Percentiles rank a stretch among this genome's conserved stretches.
Evolutionary conservation across 257 asterid genomes (phyloP).

Genomic region (Solanum dulcamara): DNA sequence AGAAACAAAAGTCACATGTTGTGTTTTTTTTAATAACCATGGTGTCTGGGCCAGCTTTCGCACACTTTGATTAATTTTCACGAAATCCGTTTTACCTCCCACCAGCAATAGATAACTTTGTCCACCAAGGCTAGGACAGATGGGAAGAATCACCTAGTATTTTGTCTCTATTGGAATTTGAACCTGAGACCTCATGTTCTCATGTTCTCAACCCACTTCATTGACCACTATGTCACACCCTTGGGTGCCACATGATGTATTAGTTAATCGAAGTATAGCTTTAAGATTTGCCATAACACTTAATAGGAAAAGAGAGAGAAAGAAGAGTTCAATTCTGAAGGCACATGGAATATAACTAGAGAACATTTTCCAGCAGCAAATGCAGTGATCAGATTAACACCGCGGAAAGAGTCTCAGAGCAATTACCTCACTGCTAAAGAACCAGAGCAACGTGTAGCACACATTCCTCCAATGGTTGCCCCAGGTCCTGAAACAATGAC

Average conservation of each 20-base stretch:
- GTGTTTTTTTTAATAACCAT: not conserved
- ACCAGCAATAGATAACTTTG: not conserved
- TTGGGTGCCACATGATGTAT: not conserved
- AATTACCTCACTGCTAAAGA: conserved; percentile 95
- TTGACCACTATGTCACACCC: not conserved
- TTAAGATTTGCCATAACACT: not conserved
- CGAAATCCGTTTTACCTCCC: not conserved
- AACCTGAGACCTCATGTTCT: not conserved
- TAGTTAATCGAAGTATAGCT: not conserved
- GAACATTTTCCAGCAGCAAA: not conserved
- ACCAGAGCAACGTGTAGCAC: conserved; percentile 99
- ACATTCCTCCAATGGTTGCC: conserved; percentile 99
- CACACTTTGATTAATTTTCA: not conserved
- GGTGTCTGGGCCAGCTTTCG: not conserved
- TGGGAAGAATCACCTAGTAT: not conserved
- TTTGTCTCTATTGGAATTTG: not conserved
- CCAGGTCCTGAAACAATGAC: conserved; percentile 67
- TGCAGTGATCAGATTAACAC: not conserved
- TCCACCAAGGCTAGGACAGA: not conserved
- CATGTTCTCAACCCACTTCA: not conserved
- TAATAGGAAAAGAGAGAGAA: not conserved
- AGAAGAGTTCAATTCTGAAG: not conserved
- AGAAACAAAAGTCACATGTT: not conserved
- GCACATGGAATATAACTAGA: not conserved
- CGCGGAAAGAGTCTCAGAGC: not conserved